Evolutionary conservation across 2,329 filamentous ascomycete genomes (phyloP).

Genomic region (Microcyclospora pomicola): DNA sequence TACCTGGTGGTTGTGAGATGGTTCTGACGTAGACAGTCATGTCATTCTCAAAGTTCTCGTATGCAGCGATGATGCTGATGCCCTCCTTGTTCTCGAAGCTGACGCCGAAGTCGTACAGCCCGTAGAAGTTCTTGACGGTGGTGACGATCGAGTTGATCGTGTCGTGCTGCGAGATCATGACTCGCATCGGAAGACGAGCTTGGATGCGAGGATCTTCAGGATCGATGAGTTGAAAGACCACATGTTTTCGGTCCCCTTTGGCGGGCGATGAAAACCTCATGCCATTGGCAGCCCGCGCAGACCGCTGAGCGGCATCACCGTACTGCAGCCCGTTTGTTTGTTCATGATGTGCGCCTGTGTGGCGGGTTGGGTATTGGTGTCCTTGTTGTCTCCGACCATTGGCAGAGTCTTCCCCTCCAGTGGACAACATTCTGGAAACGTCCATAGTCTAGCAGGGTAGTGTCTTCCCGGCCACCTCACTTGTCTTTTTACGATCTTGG

Average conservation of each 20-base stretch:
- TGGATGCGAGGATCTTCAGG: conserved; percentile 22
- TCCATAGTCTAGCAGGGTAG: conserved; percentile 18
- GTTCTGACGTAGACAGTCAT: conserved; percentile 82
- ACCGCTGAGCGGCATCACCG: conserved; percentile 8
- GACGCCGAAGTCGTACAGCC: conserved; percentile 78
- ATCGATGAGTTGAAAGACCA: conserved; percentile 60
- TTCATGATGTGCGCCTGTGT: conserved; percentile 11
- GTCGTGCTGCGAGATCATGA: conserved; percentile 89
- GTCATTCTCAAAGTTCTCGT: conserved; percentile 86
- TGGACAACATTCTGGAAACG: conserved; percentile 23
- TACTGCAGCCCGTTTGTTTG: not conserved
- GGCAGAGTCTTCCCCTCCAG: conserved; percentile 10
- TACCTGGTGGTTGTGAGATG: conserved; percentile 10
- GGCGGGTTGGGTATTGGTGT: conserved; percentile 23
- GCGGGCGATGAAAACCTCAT: conserved; percentile 13
- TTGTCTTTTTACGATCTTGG: conserved; percentile 2
- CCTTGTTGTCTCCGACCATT: conserved; percentile 16
- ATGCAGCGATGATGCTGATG: conserved; percentile 83
- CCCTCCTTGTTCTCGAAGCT: conserved; percentile 88
- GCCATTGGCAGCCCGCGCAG: conserved; percentile 8
- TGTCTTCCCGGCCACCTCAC: conserved; percentile 3
- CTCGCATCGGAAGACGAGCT: conserved; percentile 68
- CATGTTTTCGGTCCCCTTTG: conserved; percentile 46
- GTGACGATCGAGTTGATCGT: conserved; percentile 95
- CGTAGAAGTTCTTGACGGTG: conserved; percentile 98